Percentiles rank a stretch among this genome's conserved stretches.
phyloP scores from a whole-genome alignment of 495 filamentous ascomycete species.

The Annulohypoxylon maeteangense region DNA sequence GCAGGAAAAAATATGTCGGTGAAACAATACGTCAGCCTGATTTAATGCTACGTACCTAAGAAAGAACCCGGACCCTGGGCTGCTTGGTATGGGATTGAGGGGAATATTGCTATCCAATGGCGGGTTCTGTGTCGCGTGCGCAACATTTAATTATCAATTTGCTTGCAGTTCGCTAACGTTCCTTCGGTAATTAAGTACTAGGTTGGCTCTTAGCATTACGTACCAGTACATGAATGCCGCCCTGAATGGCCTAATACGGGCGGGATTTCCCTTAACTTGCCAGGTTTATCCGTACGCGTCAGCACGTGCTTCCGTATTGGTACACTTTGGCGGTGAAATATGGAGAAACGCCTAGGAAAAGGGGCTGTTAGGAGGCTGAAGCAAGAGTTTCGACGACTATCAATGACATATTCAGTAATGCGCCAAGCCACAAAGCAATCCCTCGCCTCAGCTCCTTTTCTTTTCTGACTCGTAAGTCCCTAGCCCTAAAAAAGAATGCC shows the following conservation, averaged over 20 bases:
- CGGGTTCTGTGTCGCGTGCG: slow-evolving; percentile 12
- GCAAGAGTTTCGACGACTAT: slow-evolving; percentile 22
- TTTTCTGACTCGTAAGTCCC: slow-evolving; percentile 5
- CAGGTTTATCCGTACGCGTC: neutral
- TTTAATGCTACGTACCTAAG: neutral
- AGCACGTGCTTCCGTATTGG: slow-evolving; percentile 1
- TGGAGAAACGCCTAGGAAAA: neutral
- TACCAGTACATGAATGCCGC: neutral
- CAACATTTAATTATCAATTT: slow-evolving; percentile 12
- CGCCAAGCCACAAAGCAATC: slow-evolving; percentile 21
- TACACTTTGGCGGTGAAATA: slow-evolving; percentile 7
- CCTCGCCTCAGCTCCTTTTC: slow-evolving; percentile 23
- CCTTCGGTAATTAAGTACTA: slow-evolving; percentile 13
- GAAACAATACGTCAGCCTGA: neutral
- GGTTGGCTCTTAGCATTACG: neutral
- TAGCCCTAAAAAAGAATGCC: slow-evolving; percentile 15
- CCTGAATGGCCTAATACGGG: too few relatives aligned
- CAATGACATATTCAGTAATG: slow-evolving; percentile 25
- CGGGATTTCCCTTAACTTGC: neutral
- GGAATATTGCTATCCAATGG: slow-evolving; percentile 6
- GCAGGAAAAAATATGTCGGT: neutral
- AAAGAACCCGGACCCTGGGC: slow-evolving; percentile 6
- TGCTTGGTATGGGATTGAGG: neutral
- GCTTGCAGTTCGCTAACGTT: slow-evolving; percentile 9
- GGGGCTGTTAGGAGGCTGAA: slow-evolving; percentile 16